Conservation (phyloP, 306 rosid species). For the Vachellia pachyceras region DNA sequence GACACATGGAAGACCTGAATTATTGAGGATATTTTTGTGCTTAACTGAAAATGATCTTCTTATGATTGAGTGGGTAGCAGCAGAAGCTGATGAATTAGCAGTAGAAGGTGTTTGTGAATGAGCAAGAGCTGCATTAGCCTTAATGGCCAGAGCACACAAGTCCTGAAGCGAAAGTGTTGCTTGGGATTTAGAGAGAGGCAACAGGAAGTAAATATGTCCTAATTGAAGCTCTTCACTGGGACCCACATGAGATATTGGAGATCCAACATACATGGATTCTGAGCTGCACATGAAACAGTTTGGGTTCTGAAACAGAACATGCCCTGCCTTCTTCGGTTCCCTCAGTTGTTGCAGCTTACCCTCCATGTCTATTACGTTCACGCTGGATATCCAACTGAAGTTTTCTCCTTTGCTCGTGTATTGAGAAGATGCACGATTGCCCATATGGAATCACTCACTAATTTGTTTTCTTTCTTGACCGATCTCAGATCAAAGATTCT, state of each 20-base stretch:
- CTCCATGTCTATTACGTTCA: constrained; percentile 56
- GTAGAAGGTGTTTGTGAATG: neutral
- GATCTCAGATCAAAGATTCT: neutral
- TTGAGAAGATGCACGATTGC: constrained; percentile 59
- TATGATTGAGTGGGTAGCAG: neutral
- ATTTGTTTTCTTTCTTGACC: neutral
- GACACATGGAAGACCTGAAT: constrained; percentile 27
- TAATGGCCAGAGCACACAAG: constrained; percentile 47
- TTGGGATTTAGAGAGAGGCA: constrained; percentile 45
- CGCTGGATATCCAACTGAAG: constrained; percentile 34
- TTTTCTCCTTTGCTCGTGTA: constrained; percentile 32
- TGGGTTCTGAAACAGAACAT: constrained; percentile 52
- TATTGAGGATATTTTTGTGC: neutral
- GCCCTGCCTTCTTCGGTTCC: constrained; percentile 42
- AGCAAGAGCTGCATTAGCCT: constrained; percentile 52
- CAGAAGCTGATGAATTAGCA: neutral
- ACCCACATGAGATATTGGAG: constrained; percentile 31
- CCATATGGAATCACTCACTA: constrained; percentile 47
- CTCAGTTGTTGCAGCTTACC: constrained; percentile 52
- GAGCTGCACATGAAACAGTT: constrained; percentile 51
- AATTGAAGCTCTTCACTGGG: constrained; percentile 45
- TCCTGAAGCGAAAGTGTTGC: constrained; percentile 46
- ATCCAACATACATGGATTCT: constrained; percentile 48
- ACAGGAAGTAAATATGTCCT: constrained; percentile 51
- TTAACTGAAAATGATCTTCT: neutral